Evolutionary conservation across 768 basidiomycete genomes (phyloP), one percentile per base, ranked within the genome.

Genomic region (Boletus coccyginus): DNA sequence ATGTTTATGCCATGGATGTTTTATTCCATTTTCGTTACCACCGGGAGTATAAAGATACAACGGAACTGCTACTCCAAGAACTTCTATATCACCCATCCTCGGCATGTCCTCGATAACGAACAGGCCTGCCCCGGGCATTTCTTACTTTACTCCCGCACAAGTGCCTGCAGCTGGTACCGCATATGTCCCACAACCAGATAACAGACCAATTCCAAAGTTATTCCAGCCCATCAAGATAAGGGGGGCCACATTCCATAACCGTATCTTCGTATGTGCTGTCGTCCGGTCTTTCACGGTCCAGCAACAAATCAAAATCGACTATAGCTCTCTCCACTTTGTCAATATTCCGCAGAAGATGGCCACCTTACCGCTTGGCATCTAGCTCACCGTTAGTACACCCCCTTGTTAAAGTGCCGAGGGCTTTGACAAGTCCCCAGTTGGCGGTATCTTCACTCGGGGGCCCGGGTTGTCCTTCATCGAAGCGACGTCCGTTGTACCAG

Each of bases 381-480:
- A 56, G 81, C 81, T 3, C 85, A 86, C 65, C 55, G 66, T 67
- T 31, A 53, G 57, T 64, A 16, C 5, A 7, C 3, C 17, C 33
- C 3, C 19, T 24, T 35, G 16, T 41, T 38, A 10, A 14, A 13
- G 13, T 38, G 33, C 24, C 13, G 5, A 27, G 8, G 10, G 3
- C 2, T 2, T 36, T 58, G 19, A 46, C 50, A 29, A 13, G 10
- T 35, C 6, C 12, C 4, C 35, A 84, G 83, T 83, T 44, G 56
- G 64, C 13, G 56, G 64, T 14, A 66, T 85, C 49, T 63, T 81
- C 46, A 77, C 74, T 7, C 80, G 82, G 14, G 75, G 77, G 3
- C 81, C 87, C 0, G 86, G 84, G 0, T 71, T 83, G 1, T 77
- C 85, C 52, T 74, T 84, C 43, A 71, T 87, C 24, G 90, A 92